Evolutionary conservation across 2,329 filamentous ascomycete species (phyloP).

Genomic region (Colletotrichum musicola): DNA sequence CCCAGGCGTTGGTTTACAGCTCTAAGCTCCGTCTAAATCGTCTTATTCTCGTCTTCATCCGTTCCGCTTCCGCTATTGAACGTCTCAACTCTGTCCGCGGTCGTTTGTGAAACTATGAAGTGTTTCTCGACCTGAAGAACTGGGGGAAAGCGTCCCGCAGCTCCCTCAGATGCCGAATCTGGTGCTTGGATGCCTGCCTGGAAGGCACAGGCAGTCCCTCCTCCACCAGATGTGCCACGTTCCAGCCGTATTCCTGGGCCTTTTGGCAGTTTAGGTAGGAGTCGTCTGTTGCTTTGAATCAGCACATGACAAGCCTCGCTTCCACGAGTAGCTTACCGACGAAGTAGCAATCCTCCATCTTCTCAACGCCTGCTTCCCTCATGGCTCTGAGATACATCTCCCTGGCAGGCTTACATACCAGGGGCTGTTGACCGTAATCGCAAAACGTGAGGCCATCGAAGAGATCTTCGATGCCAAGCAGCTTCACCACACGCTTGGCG

Average conservation of each 20-base stretch:
- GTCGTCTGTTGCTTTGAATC: slow-evolving; percentile 73
- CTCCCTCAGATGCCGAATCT: slow-evolving; percentile 82
- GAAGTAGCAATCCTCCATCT: slow-evolving; percentile 84
- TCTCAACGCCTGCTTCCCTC: slow-evolving; percentile 79
- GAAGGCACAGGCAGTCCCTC: slow-evolving; percentile 74
- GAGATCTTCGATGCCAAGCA: slow-evolving; percentile 86
- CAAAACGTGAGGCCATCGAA: slow-evolving; percentile 98
- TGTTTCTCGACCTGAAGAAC: slow-evolving; percentile 76
- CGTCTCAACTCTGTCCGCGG: not conserved
- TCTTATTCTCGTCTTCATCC: not conserved
- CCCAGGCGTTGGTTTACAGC: slow-evolving; percentile 17
- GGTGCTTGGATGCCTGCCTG: slow-evolving; percentile 76
- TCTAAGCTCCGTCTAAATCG: not conserved
- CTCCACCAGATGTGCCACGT: slow-evolving; percentile 86
- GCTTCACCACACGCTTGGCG: slow-evolving; percentile 81
- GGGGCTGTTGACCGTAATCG: slow-evolving; percentile 79
- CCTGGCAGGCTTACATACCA: slow-evolving; percentile 88
- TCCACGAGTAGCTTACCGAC: slow-evolving; percentile 77
- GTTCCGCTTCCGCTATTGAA: not conserved
- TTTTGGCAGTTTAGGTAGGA: slow-evolving; percentile 84
- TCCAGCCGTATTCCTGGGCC: slow-evolving; percentile 87
- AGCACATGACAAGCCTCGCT: not conserved
- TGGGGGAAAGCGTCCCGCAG: slow-evolving; percentile 83
- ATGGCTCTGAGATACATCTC: slow-evolving; percentile 93
- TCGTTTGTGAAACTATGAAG: not conserved